These are phyloP conservation scores for Chaetoceros muelleri DNA, from an alignment of 108 stramenopile genomes.

Conservation along the genomic window DNA sequence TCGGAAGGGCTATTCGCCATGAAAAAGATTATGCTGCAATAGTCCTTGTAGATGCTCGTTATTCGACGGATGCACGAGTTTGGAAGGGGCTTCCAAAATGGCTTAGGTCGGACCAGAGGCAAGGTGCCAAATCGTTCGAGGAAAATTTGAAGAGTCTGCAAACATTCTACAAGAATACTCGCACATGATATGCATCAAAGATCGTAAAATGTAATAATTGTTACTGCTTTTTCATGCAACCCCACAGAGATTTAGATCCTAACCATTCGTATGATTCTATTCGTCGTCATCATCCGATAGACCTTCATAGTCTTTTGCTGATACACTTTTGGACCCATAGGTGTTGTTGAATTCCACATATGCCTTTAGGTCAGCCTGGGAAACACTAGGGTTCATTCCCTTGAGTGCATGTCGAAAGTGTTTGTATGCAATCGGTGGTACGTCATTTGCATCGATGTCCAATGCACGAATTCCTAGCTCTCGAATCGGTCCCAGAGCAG, in stretches of 20 bases:
- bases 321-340: conserved; percentile 49
- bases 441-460: conserved; percentile 47
- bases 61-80: conserved; percentile 46
- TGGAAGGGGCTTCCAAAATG: conserved; percentile 70
- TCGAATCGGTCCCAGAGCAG: conserved; percentile 93
- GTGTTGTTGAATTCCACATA: conserved; percentile 70
- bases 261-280: too few species aligned
- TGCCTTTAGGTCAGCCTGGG: conserved; percentile 58
- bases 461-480: conserved; percentile 56
- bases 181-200: too few species aligned
- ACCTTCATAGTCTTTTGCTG: conserved; percentile 32
- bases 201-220: too few species aligned
- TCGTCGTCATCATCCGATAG: conserved; percentile 27
- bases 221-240: too few species aligned
- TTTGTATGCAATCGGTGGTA: conserved; percentile 82
- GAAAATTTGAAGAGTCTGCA: background rate
- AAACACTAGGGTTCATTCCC: conserved; percentile 80
- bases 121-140: conserved; percentile 1
- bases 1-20: conserved; percentile 97
- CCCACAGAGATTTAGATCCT: too few species aligned
- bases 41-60: conserved; percentile 82
- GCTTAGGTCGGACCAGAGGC: conserved; percentile 28
- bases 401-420: conserved; percentile 79
- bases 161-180: background rate
- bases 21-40: conserved; percentile 88